These are phyloP conservation scores for Tuber calosporum DNA, from an alignment of 495 filamentous ascomycete species.

Conservation along the genomic window DNA sequence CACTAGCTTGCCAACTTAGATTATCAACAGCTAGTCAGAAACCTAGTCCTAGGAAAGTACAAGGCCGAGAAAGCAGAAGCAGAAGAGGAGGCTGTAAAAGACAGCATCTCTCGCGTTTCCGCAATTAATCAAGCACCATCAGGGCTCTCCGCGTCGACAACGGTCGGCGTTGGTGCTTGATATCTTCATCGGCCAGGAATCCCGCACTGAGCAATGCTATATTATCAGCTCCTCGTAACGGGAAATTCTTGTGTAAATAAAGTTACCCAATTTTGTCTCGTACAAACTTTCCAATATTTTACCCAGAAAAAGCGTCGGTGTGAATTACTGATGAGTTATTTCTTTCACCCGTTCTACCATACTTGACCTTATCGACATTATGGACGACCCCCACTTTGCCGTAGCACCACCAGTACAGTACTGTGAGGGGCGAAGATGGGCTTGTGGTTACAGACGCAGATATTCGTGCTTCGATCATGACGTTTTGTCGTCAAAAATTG, in stretches of 20 bases:
- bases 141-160: neutral
- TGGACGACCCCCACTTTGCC: no score
- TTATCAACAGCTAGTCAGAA: conserved; percentile 53
- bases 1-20: conserved; percentile 37
- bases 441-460: no score
- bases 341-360: neutral
- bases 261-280: neutral
- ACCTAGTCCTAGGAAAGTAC: conserved; percentile 51
- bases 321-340: neutral
- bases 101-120: neutral
- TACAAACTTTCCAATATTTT: neutral
- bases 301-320: neutral
- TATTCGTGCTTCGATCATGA: no score
- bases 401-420: no score
- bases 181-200: neutral
- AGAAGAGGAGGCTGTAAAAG: neutral
- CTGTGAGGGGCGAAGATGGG: no score
- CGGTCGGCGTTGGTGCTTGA: neutral
- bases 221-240: neutral
- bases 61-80: conserved; percentile 41
- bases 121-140: neutral
- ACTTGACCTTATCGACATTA: neutral
- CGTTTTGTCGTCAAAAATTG: no score
- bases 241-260: neutral
- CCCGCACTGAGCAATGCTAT: neutral